Evolutionary conservation across 2,329 filamentous ascomycete species (phyloP).

Genomic region (Ophiocordyceps australis): DNA sequence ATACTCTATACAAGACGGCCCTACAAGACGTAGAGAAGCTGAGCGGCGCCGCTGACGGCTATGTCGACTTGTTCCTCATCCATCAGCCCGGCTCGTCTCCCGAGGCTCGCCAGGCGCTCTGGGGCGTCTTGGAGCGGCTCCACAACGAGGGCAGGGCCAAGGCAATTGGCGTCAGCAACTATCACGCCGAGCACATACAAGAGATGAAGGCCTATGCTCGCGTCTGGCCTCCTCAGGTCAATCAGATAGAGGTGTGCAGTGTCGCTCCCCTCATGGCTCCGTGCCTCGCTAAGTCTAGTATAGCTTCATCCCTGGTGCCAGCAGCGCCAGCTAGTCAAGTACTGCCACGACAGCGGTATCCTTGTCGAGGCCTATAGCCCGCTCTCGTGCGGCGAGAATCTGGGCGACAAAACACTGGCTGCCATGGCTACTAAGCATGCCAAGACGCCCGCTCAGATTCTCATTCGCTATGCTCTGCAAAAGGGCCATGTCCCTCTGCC

Average conservation of each 20-base stretch:
- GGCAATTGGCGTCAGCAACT: slow-evolving; percentile 59
- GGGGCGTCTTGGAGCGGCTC: slow-evolving; percentile 46
- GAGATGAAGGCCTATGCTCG: slow-evolving; percentile 48
- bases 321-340: slow-evolving; percentile 18
- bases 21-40: slow-evolving; percentile 46
- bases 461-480: slow-evolving; percentile 52
- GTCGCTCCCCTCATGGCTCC: neutral
- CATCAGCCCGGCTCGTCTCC: slow-evolving; percentile 41
- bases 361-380: slow-evolving; percentile 21
- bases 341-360: slow-evolving; percentile 67
- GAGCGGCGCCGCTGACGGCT: slow-evolving; percentile 35
- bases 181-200: slow-evolving; percentile 47
- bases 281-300: too few relatives aligned
- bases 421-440: slow-evolving; percentile 37
- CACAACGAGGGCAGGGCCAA: slow-evolving; percentile 39
- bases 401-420: slow-evolving; percentile 36
- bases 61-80: slow-evolving; percentile 55
- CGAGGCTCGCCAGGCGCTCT: slow-evolving; percentile 39
- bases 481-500: slow-evolving; percentile 51
- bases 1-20: slow-evolving; percentile 39
- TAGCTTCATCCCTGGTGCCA: slow-evolving; percentile 62
- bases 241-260: slow-evolving; percentile 54
- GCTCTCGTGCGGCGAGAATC: slow-evolving; percentile 12
- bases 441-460: slow-evolving; percentile 43
- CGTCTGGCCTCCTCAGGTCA: slow-evolving; percentile 51